Percentiles rank a stretch among this genome's conserved stretches.
Evolutionary conservation across 78 protist genomes (phyloP).

Genomic region (Planoprotostelium fungivorum): DNA sequence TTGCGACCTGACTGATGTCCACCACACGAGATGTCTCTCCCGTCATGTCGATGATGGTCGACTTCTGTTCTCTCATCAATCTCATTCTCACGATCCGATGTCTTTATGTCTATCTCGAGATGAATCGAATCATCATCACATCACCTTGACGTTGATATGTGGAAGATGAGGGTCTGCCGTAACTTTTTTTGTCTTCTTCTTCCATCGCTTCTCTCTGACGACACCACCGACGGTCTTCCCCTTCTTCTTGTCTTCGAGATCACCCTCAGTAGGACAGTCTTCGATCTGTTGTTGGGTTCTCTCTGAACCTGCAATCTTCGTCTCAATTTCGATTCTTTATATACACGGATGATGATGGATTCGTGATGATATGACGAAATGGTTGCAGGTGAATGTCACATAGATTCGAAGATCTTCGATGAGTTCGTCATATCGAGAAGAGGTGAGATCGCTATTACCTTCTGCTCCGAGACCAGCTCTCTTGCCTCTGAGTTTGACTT

Average conservation of each 20-base stretch:
- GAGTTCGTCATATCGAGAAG: too few relatives aligned
- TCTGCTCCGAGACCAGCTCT: conserved; percentile 41
- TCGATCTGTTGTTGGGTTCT: background rate
- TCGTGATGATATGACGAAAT: too few relatives aligned
- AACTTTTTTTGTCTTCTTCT: conserved; percentile 1
- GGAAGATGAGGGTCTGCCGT: too few relatives aligned
- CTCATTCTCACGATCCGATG: too few relatives aligned
- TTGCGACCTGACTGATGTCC: background rate
- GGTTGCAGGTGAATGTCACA: too few relatives aligned
- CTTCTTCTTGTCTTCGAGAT: background rate
- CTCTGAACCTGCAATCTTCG: background rate
- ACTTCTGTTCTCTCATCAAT: background rate
- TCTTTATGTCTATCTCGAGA: too few relatives aligned
- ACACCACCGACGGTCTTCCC: background rate
- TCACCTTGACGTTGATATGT: too few relatives aligned
- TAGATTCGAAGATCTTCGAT: too few relatives aligned
- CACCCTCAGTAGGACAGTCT: background rate
- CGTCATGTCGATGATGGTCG: background rate
- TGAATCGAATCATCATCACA: too few relatives aligned
- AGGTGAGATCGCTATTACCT: too few relatives aligned
- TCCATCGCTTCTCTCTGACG: background rate
- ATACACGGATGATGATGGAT: too few relatives aligned
- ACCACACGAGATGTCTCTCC: background rate
- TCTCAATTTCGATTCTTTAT: too few relatives aligned
- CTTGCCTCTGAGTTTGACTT: conserved; percentile 39